Conservation (phyloP, 805 yeast genomes). For the Grigorovia yakushimaensis region DNA sequence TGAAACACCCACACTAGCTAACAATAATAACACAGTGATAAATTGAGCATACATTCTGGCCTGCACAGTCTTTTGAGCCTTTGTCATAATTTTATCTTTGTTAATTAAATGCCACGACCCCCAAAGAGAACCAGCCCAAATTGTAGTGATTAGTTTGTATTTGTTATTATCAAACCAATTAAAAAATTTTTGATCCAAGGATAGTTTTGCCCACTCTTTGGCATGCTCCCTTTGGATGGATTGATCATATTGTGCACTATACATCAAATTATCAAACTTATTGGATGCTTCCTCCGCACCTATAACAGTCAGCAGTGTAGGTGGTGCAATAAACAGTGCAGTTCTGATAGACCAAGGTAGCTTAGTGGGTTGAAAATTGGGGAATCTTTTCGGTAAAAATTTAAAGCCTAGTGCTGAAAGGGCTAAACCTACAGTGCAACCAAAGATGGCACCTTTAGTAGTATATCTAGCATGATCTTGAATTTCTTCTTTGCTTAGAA, state of each 20-base stretch:
- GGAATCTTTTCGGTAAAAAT: constrained; percentile 39
- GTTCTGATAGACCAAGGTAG: constrained; percentile 52
- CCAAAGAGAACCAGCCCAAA: constrained; percentile 73
- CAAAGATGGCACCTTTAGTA: constrained; percentile 51
- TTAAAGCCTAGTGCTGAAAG: constrained; percentile 48
- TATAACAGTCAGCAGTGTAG: constrained; percentile 50
- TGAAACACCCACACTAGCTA: constrained; percentile 59
- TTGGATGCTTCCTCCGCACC: constrained; percentile 65
- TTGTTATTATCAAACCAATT: constrained; percentile 45
- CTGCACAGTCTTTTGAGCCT: constrained; percentile 72
- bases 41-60: constrained; percentile 91
- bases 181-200: constrained; percentile 40
- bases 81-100: constrained; percentile 64
- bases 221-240: constrained; percentile 36
- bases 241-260: constrained; percentile 33
- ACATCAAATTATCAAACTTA: constrained; percentile 50
- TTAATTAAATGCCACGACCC: constrained; percentile 72
- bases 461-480: constrained; percentile 54
- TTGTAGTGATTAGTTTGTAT: constrained; percentile 56
- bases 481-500: constrained; percentile 55
- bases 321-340: constrained; percentile 60
- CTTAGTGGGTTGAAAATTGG: constrained; percentile 32
- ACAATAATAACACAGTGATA: constrained; percentile 57
- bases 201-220: constrained; percentile 41
- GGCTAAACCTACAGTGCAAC: constrained; percentile 45